Base-by-base conservation (phyloP, 176 grass and related monocot genomes). In the Carex cristatella region DNA sequence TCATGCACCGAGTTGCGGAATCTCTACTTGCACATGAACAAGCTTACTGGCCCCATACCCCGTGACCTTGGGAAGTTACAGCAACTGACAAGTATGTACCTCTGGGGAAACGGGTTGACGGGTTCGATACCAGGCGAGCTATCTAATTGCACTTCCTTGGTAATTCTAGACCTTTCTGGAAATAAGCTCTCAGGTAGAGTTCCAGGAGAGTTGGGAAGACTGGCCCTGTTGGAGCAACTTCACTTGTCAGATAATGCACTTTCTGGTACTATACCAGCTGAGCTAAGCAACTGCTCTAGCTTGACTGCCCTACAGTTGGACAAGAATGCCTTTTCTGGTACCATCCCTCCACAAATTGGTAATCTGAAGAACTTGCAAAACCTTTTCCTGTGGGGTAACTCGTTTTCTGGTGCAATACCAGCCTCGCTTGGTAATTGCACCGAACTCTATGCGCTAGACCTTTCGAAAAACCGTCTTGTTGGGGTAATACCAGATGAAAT, bases 11-110 rank as follows among this genome's bases (percentile, higher is more conserved):
- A 99, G 93, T 84, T 99, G 72, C 86, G 87, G 6, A 95, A 95
- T 46, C 90, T 99, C 7, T 95, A 95, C 85, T 75, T 99, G 31
- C 90, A 95, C 84, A 90, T 95, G 91, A 99, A 94, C 87, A 93
- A 92, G 77, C 93, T 99, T 86, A 85, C 90, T 19, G 96, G 96
- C 0, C 65, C 76, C 1, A 82, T 99, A 9, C 94, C 92, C 0
- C 77, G 66, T 9, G 90, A 94, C 69, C 87, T 97, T 13, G 92
- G 94, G 18, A 84, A 85, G 84, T 86, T 97, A 33, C 94, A 91
- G 86, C 89, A 94, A 72, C 87, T 97, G 65, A 94, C 92, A n/a
- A 94, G 94, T 48, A 80, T 97, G n/a, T 89, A 92, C 3, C 92
- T 97, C 51, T 97, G 92, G 94, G 90, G 90, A 48, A 97, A 97